Evolutionary conservation across 352 stramenopile species (phyloP).

Genomic region (Peronospora destructor): DNA sequence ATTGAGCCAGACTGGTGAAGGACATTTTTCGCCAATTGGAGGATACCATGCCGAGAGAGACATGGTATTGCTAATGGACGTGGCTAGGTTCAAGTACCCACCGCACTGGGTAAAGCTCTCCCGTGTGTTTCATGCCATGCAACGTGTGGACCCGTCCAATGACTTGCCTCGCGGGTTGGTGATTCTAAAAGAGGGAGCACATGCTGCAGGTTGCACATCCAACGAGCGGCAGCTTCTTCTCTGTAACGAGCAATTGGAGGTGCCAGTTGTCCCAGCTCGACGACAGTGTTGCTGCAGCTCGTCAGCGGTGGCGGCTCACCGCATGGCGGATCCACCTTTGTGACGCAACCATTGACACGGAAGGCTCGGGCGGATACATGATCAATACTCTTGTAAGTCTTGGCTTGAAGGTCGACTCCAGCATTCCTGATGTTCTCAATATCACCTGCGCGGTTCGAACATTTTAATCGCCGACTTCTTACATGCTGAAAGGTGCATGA

Average conservation of each 20-base stretch:
- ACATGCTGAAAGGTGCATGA: background rate
- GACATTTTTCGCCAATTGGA: constrained; percentile 95
- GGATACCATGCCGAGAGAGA: constrained; percentile 89
- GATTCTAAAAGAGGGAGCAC: constrained; percentile 29
- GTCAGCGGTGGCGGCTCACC: constrained; percentile 19
- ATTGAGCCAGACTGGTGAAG: constrained; percentile 91
- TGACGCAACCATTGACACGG: constrained; percentile 10
- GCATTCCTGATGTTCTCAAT: constrained; percentile 4
- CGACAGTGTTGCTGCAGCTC: constrained; percentile 31
- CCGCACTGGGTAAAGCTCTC: constrained; percentile 78
- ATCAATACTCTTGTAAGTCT: background rate
- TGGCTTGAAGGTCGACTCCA: constrained; percentile 1
- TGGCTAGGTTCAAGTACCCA: constrained; percentile 94
- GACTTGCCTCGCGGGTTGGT: constrained; percentile 28
- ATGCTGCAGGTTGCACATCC: constrained; percentile 36
- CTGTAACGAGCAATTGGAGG: constrained; percentile 21
- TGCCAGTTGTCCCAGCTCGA: constrained; percentile 9
- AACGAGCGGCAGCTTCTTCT: constrained; percentile 44
- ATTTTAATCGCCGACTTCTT: too few species aligned
- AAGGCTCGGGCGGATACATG: background rate
- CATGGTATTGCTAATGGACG: constrained; percentile 94
- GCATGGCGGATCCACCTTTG: constrained; percentile 20
- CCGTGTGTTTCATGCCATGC: constrained; percentile 46
- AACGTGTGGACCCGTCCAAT: constrained; percentile 41
- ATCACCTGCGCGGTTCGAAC: too few species aligned